Evolutionary conservation across 2,329 filamentous ascomycete genomes (phyloP).

Genomic region (Stenocarpella maydis): DNA sequence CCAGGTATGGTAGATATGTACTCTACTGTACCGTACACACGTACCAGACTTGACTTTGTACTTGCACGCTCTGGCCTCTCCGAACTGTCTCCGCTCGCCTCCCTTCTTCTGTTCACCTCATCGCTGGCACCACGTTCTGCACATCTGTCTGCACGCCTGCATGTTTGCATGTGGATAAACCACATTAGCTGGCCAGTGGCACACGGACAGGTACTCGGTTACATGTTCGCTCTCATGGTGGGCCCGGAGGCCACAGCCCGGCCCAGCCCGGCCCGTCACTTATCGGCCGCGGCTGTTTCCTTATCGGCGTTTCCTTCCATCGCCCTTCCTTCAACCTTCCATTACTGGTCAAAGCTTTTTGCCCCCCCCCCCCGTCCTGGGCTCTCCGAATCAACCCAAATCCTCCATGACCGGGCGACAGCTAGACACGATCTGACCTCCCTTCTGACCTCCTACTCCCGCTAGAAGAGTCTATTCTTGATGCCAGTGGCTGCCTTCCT

Average conservation of each 20-base stretch:
- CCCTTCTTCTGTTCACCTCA: too few species aligned
- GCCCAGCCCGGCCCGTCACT: constrained; percentile 16
- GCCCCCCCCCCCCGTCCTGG: constrained; percentile 4
- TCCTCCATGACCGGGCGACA: background rate
- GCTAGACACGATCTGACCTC: constrained; percentile 18
- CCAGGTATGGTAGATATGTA: too few species aligned
- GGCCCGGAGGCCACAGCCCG: background rate
- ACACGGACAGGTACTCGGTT: background rate
- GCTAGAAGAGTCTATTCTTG: constrained; percentile 16
- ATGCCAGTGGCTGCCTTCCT: background rate
- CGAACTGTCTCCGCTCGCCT: background rate
- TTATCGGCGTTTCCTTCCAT: constrained; percentile 23
- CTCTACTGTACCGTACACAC: too few species aligned
- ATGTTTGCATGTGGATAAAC: too few species aligned
- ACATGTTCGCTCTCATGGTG: background rate
- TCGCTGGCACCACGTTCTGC: constrained; percentile 11
- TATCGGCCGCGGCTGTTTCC: background rate
- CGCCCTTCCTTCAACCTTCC: constrained; percentile 31
- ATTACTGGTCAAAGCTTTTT: constrained; percentile 10
- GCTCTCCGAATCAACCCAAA: background rate
- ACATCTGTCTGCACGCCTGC: background rate
- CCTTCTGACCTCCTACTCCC: constrained; percentile 9
- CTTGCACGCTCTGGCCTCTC: background rate
- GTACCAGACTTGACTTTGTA: background rate
- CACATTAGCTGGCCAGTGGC: too few species aligned